A percentile compares a stretch with the other conserved stretches of the same genome.
These are phyloP conservation scores for Lichtheimia ornata DNA, from an alignment of 371 early-diverging fungal species.

Conservation along the genomic window DNA sequence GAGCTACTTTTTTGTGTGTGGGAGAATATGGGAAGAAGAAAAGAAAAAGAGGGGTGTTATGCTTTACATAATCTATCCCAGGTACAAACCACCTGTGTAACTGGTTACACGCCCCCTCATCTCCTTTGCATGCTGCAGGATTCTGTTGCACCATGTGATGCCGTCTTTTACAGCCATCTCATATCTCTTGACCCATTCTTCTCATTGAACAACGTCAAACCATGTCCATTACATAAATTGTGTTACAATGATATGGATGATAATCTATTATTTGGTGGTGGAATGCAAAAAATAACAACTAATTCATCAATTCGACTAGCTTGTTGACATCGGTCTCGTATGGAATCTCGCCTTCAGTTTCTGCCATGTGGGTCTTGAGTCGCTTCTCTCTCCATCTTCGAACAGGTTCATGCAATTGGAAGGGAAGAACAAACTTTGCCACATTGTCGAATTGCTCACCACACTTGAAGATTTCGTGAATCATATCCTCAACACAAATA, in stretches of 20 bases:
- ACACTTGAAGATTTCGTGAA: constrained; percentile 86
- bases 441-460: constrained; percentile 82
- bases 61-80: background rate
- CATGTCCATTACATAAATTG: background rate
- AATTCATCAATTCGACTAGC: constrained; percentile 96
- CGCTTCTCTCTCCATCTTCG: constrained; percentile 97
- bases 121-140: too few relatives aligned
- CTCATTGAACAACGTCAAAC: background rate
- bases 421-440: constrained; percentile 97
- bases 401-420: constrained; percentile 95
- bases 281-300: constrained; percentile 25
- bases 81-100: too few relatives aligned
- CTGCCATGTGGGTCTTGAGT: constrained; percentile 84
- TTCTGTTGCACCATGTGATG: too few relatives aligned
- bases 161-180: too few relatives aligned
- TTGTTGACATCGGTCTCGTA: constrained; percentile 95
- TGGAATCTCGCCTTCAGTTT: constrained; percentile 95
- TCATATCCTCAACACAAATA: constrained; percentile 98
- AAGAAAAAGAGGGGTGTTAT: background rate
- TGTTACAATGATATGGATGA: background rate
- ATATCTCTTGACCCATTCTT: too few relatives aligned
- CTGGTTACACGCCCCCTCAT: too few relatives aligned
- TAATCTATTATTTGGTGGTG: background rate
- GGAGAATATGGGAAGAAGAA: background rate
- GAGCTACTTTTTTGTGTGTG: background rate